Evolutionary conservation across 768 basidiomycete species (phyloP), one percentile per base, ranked within the genome.

Genomic region (Boletus pseudopeckii): DNA sequence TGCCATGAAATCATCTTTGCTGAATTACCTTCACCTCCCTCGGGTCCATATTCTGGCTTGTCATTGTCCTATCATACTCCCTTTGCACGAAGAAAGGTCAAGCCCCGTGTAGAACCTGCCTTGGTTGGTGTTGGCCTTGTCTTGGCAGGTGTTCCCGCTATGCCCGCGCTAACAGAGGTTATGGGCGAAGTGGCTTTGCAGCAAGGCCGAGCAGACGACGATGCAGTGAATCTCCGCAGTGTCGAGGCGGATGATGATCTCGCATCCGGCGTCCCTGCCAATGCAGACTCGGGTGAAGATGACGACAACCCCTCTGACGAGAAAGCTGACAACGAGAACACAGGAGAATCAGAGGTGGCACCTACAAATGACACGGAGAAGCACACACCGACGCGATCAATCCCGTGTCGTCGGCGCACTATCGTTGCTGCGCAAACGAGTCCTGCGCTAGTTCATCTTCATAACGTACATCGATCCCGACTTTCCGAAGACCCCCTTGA

Each of bases 1-100:
- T 95, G 95, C 65, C 95, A 98, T 72, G 89, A 94, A 73, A 94
- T 98, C 70, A 96, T 99, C 64, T 99, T 97, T 68, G 85, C 85
- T 44, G 92, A 98, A 70, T 77, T 88, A 33, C 84, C 93, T 11
- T 75, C 83, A 22, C 81, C 86, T 8, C 72, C 79, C 11, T 71
- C 78, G 10, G 77, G 83, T 4, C 89, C 92, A 1, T 95, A 95
- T 67, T 75, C 82, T 14, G 76, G 79, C 8, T 69, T 88, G 60
- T 74, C 72, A 61, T 67, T 81, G 15, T 78, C 83, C 36, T 67
- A 72, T 39, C 74, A 74, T 24, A 73, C 79, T 17, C 80, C 78
- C 34, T 77, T 83, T 52, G 64, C 73, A 32, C 77, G 79, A 36
- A 79, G 76, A 67, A 87, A 86, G 71, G 79, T 98, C 18, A 90